Percentiles rank a stretch among this genome's conserved stretches.
These are phyloP conservation scores for Russula olivacea DNA, from an alignment of 768 basidiomycete species.

Conservation along the genomic window DNA sequence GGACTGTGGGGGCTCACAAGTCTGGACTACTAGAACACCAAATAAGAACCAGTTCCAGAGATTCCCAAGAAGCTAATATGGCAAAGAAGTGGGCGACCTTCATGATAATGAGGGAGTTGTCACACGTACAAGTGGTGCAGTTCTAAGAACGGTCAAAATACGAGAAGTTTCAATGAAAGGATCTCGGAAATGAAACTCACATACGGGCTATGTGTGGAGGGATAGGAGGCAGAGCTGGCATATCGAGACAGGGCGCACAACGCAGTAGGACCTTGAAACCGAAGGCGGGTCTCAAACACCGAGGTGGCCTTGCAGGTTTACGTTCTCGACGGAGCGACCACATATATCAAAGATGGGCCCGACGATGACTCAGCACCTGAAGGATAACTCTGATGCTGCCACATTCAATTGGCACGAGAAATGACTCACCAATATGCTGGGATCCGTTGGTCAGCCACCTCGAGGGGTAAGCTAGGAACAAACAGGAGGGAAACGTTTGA, in stretches of 20 bases:
- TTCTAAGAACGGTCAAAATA: not conserved
- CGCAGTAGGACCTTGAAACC: not conserved
- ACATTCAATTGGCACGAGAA: no score
- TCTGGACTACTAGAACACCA: constrained; percentile 29
- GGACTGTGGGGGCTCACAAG: constrained; percentile 25
- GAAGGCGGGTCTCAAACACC: not conserved
- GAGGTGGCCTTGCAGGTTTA: not conserved
- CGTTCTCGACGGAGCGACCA: no score
- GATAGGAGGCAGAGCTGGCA: not conserved
- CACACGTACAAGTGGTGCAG: no score
- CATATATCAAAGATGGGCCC: no score
- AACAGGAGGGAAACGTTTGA: no score
- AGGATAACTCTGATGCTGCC: no score
- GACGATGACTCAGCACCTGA: no score
- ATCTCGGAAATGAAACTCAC: not conserved
- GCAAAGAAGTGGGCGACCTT: no score
- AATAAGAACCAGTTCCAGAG: constrained; percentile 29
- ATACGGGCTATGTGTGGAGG: not conserved
- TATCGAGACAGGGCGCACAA: not conserved
- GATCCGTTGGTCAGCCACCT: no score
- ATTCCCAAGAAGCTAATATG: not conserved
- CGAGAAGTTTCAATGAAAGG: not conserved
- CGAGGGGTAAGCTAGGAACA: no score
- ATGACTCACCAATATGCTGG: no score
- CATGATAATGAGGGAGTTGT: no score